Evolutionary conservation across 495 filamentous ascomycete genomes (phyloP).

Genomic region (Aspergillus baeticus): DNA sequence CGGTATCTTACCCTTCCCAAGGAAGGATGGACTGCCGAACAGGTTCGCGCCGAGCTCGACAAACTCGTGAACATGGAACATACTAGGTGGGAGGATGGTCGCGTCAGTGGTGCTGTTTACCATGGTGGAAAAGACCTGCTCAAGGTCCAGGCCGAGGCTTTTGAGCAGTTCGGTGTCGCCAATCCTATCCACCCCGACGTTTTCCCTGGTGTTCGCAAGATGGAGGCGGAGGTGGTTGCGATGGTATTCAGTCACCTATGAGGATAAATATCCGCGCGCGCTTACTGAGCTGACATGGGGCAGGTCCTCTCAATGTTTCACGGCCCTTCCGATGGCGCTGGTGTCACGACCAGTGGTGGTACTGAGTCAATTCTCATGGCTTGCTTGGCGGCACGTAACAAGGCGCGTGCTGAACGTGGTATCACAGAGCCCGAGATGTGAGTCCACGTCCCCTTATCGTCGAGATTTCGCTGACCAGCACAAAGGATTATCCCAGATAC

Average conservation of each 20-base stretch:
- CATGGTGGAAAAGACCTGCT: slow-evolving; percentile 85
- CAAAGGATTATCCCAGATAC: slow-evolving; percentile 88
- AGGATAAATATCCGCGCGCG: neutral
- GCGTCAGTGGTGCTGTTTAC: slow-evolving; percentile 93
- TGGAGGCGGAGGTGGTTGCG: slow-evolving; percentile 97
- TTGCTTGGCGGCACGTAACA: slow-evolving; percentile 81
- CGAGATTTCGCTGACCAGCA: slow-evolving; percentile 21
- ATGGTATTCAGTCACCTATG: slow-evolving; percentile 60
- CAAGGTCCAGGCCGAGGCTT: slow-evolving; percentile 87
- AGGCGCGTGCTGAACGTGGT: slow-evolving; percentile 78
- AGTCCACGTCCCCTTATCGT: slow-evolving; percentile 18
- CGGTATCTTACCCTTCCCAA: slow-evolving; percentile 77
- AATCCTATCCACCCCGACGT: slow-evolving; percentile 99
- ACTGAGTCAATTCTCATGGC: slow-evolving; percentile 98
- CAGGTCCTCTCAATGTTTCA: slow-evolving; percentile 84
- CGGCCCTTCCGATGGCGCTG: slow-evolving; percentile 77
- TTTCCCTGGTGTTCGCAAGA: slow-evolving; percentile 96
- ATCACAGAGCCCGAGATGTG: slow-evolving; percentile 95
- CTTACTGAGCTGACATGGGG: slow-evolving; percentile 2
- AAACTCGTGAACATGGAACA: slow-evolving; percentile 83
- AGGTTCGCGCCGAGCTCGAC: slow-evolving; percentile 75
- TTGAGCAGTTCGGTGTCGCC: slow-evolving; percentile 87
- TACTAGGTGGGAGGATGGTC: slow-evolving; percentile 94
- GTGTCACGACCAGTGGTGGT: slow-evolving; percentile 88
- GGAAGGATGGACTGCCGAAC: slow-evolving; percentile 80